A percentile compares a stretch with the other conserved stretches of the same genome.
Evolutionary conservation across 345 rosid species (phyloP).

Genomic region (Acer saccharum): DNA sequence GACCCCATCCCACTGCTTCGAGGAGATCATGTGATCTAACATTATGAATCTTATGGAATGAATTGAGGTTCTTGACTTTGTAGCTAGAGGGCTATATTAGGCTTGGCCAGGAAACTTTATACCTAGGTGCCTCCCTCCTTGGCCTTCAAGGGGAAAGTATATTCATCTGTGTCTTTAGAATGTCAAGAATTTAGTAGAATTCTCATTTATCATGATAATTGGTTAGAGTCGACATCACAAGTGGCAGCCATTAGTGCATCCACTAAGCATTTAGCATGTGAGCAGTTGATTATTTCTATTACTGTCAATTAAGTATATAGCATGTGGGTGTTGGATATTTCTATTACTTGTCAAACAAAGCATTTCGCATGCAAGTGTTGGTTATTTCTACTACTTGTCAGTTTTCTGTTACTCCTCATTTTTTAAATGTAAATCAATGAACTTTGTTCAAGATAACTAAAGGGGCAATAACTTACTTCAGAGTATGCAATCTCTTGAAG

Average conservation of each 20-base stretch:
- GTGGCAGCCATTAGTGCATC: too few species aligned
- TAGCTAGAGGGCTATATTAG: neutral
- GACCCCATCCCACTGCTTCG: neutral
- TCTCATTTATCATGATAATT: too few species aligned
- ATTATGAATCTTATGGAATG: neutral
- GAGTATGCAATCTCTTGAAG: constrained; percentile 93
- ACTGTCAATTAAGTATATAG: neutral
- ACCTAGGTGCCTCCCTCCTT: neutral
- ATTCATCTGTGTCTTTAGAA: too few species aligned
- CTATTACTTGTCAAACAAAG: neutral
- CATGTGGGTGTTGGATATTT: neutral
- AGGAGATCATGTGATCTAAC: neutral
- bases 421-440: neutral
- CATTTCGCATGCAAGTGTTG: too few species aligned
- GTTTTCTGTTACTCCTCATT: neutral
- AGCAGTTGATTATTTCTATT: neutral
- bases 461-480: constrained; percentile 50
- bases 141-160: neutral
- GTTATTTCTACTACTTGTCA: neutral
- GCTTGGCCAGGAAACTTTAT: neutral
- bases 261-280: too few species aligned
- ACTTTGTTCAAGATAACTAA: neutral
- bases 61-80: neutral
- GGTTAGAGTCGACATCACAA: too few species aligned
- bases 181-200: too few species aligned